phyloP scores from a whole-genome alignment of 306 rosid species.

The Cucumis melo region DNA sequence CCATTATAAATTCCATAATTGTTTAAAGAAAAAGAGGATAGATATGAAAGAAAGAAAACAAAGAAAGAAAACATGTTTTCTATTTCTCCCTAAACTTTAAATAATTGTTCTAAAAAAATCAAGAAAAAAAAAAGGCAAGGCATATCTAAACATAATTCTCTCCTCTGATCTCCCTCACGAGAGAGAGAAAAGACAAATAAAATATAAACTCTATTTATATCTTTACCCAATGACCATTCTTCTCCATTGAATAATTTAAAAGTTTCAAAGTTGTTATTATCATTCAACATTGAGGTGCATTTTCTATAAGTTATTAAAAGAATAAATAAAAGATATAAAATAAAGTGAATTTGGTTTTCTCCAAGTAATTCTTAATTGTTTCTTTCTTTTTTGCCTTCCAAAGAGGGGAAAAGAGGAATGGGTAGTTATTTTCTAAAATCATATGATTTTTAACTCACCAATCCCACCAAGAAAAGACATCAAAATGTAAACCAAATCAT shows the following conservation, averaged over 20 bases:
- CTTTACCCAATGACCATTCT: not conserved
- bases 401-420: not conserved
- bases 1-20: too few relatives aligned
- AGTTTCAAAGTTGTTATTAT: not conserved
- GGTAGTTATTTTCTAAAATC: not conserved
- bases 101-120: too few relatives aligned
- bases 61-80: not conserved
- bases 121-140: too few relatives aligned
- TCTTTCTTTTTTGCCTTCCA: not conserved
- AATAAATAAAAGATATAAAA: too few relatives aligned
- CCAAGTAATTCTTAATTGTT: not conserved
- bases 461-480: constrained; percentile 1
- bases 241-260: not conserved
- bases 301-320: not conserved
- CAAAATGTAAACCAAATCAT: not conserved
- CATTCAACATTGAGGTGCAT: not conserved
- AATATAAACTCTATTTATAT: not conserved
- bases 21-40: not conserved
- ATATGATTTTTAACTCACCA: not conserved
- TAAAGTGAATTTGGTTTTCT: not conserved
- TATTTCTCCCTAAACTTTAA: too few relatives aligned
- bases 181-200: not conserved
- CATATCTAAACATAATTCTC: not conserved
- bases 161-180: not conserved
- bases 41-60: not conserved